Evolutionary conservation across 2,329 filamentous ascomycete genomes (phyloP).

Genomic region (Fusarium sp.): DNA sequence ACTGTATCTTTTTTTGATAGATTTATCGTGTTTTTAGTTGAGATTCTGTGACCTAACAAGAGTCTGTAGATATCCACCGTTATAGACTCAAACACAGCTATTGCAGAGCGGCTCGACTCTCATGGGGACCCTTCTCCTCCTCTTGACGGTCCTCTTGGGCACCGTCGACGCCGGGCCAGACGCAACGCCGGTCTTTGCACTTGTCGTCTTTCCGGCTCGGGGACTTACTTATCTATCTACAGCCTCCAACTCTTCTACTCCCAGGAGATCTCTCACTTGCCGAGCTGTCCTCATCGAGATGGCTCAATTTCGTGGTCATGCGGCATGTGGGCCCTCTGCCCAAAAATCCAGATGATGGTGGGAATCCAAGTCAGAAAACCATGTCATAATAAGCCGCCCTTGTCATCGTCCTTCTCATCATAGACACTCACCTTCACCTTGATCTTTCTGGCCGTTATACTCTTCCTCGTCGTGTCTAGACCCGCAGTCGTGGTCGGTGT

Average conservation of each 20-base stretch:
- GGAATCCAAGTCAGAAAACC: too few species aligned
- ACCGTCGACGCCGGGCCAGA: background rate
- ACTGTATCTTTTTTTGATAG: too few species aligned
- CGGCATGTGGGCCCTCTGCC: background rate
- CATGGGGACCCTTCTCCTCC: background rate
- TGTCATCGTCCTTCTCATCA: too few species aligned
- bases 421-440: too few species aligned
- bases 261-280: background rate
- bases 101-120: background rate
- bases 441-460: too few species aligned
- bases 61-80: too few species aligned
- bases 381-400: too few species aligned
- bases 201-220: background rate
- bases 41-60: too few species aligned
- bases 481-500: too few species aligned
- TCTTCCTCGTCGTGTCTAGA: too few species aligned
- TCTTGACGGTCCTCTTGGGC: background rate
- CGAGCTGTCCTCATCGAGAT: background rate
- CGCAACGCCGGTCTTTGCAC: background rate
- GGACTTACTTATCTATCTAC: slow-evolving; percentile 16
- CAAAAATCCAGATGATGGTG: background rate
- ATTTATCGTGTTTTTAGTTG: too few species aligned
- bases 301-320: background rate
- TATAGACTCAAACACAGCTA: background rate
- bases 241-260: slow-evolving; percentile 1